phyloP scores from a whole-genome alignment of 2,329 filamentous ascomycete genomes.

The Hymenoscyphus salicellus region DNA sequence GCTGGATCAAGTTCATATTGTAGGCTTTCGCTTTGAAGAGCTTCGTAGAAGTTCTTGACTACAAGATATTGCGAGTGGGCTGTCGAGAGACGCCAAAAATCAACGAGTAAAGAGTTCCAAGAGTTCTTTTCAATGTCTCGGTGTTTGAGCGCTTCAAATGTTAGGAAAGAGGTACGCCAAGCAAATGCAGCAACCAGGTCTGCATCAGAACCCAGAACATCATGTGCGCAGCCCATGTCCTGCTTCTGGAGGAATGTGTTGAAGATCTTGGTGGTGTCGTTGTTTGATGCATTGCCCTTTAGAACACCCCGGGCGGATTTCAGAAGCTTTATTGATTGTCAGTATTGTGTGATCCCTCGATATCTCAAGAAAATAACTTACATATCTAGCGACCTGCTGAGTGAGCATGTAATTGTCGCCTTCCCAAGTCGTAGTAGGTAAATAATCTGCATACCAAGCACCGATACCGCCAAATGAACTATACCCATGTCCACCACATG shows the following conservation, averaged over 20 bases:
- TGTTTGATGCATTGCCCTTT: slow-evolving; percentile 59
- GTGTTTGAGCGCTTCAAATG: slow-evolving; percentile 72
- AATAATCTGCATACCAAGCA: slow-evolving; percentile 70
- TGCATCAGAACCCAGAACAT: slow-evolving; percentile 66
- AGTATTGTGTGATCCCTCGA: slow-evolving; percentile 9
- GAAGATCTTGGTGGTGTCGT: slow-evolving; percentile 68
- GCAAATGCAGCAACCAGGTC: slow-evolving; percentile 73
- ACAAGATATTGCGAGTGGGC: slow-evolving; percentile 75
- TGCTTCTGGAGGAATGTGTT: slow-evolving; percentile 60
- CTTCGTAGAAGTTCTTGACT: slow-evolving; percentile 75
- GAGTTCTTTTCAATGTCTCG: slow-evolving; percentile 71
- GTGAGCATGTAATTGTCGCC: slow-evolving; percentile 79
- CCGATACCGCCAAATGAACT: slow-evolving; percentile 74
- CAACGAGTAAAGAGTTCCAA: slow-evolving; percentile 74
- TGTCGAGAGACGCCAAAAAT: slow-evolving; percentile 73
- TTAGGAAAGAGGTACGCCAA: slow-evolving; percentile 71
- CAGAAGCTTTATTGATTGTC: slow-evolving; percentile 48
- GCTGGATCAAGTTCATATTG: slow-evolving; percentile 53
- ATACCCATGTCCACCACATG: slow-evolving; percentile 76
- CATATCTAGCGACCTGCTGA: slow-evolving; percentile 73
- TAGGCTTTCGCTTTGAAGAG: slow-evolving; percentile 55
- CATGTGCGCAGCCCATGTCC: slow-evolving; percentile 71
- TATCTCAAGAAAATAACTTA: slow-evolving; percentile 35
- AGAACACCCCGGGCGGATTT: slow-evolving; percentile 71
- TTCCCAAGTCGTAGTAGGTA: slow-evolving; percentile 60